These are phyloP conservation scores for Solanum sejunctum DNA, from an alignment of 257 asterid species.

Conservation along the genomic window DNA sequence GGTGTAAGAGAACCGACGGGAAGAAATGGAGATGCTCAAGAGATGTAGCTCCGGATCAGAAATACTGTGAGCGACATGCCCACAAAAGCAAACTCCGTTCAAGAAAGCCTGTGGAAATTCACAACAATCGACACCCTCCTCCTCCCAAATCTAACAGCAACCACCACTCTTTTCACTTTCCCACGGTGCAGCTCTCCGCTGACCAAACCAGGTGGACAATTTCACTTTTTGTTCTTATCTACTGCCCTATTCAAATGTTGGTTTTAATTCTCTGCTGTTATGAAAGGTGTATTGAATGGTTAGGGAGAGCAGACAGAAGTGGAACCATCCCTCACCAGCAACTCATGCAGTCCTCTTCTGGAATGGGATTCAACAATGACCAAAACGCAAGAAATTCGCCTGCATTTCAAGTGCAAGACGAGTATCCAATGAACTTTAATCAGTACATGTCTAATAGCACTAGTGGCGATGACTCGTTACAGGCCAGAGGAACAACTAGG, in stretches of 20 bases:
- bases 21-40: conserved; percentile 62
- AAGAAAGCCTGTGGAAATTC: conserved; percentile 35
- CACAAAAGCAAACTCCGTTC: conserved; percentile 23
- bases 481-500: conserved; percentile 18
- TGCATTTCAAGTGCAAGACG: conserved; percentile 7
- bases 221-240: conserved; percentile 20
- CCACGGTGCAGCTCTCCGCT: conserved; percentile 14
- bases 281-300: conserved; percentile 41
- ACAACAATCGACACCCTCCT: conserved; percentile 2
- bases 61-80: conserved; percentile 25
- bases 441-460: conserved; percentile 6
- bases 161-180: conserved; percentile 1
- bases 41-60: conserved; percentile 18
- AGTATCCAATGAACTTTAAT: background rate
- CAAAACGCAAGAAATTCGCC: background rate
- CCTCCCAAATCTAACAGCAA: background rate
- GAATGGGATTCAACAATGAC: conserved; percentile 4
- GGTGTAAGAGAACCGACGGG: conserved; percentile 69
- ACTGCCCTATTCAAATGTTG: no score
- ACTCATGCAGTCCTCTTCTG: conserved; percentile 5
- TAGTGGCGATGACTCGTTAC: background rate
- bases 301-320: conserved; percentile 28
- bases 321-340: conserved; percentile 12
- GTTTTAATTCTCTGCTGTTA: background rate
- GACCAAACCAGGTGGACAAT: conserved; percentile 35